Conservation (phyloP, 306 rosid genomes). For the apple (Malus domestica) region ASM211411v1 NC_041802.1:13020501-13021000, state of each 20-base stretch:
- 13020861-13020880: neutral
- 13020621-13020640: neutral
- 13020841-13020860: neutral
- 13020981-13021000: slow-evolving; percentile 32
- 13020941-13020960: slow-evolving; percentile 63
- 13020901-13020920: slow-evolving; percentile 43
- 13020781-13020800: slow-evolving; percentile 49
- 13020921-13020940: slow-evolving; percentile 54
- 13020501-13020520: neutral
- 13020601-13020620: neutral
- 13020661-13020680: neutral
- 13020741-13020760: slow-evolving; percentile 23
- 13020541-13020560: neutral
- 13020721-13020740: slow-evolving; percentile 35
- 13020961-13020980: slow-evolving; percentile 71
- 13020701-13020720: slow-evolving; percentile 39
- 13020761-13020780: slow-evolving; percentile 54
- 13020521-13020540: neutral
- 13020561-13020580: neutral
- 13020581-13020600: neutral
- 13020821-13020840: slow-evolving; percentile 48
- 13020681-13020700: slow-evolving; percentile 30
- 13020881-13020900: neutral
- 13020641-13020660: neutral
- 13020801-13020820: slow-evolving; percentile 23